These are phyloP conservation scores for Eutrema salsugineum DNA, from an alignment of 441 rosid genomes.

Conservation along the genomic window DNA sequence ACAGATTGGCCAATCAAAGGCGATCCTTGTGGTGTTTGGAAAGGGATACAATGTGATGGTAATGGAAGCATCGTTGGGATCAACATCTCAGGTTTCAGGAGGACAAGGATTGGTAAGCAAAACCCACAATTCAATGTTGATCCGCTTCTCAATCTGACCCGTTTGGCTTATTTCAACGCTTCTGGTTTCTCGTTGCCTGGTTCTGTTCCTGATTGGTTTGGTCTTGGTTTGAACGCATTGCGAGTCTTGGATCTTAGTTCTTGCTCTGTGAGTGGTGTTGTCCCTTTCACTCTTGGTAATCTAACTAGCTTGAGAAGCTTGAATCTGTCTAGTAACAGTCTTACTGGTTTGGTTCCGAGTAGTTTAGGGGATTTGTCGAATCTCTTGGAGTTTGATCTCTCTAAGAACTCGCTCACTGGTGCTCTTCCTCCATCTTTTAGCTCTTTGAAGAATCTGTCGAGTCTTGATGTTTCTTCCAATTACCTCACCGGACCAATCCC, in stretches of 20 bases:
- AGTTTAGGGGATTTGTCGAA: slow-evolving; percentile 53
- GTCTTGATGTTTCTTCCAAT: slow-evolving; percentile 75
- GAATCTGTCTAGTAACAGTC: slow-evolving; percentile 55
- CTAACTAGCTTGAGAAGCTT: slow-evolving; percentile 54
- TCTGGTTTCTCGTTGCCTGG: slow-evolving; percentile 84
- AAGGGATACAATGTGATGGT: slow-evolving; percentile 56
- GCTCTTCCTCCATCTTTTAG: slow-evolving; percentile 58
- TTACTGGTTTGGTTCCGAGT: slow-evolving; percentile 56
- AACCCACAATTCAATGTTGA: slow-evolving; percentile 72
- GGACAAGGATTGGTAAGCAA: slow-evolving; percentile 69
- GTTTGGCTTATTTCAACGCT: slow-evolving; percentile 66
- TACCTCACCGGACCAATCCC: slow-evolving; percentile 61
- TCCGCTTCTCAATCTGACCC: slow-evolving; percentile 62
- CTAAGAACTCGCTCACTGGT: slow-evolving; percentile 64
- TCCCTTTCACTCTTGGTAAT: slow-evolving; percentile 72
- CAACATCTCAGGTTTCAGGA: slow-evolving; percentile 74
- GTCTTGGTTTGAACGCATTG: slow-evolving; percentile 44
- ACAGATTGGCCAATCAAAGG: slow-evolving; percentile 85
- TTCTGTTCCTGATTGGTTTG: slow-evolving; percentile 78
- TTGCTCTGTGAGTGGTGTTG: slow-evolving; percentile 50
- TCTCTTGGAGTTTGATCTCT: slow-evolving; percentile 66
- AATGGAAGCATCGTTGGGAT: slow-evolving; percentile 64
- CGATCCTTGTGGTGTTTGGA: slow-evolving; percentile 76
- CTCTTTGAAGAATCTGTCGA: slow-evolving; percentile 45
- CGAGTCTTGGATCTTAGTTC: slow-evolving; percentile 84